Base-by-base conservation (phyloP, 2,329 filamentous ascomycete species). In the Arthroderma sp. region DNA sequence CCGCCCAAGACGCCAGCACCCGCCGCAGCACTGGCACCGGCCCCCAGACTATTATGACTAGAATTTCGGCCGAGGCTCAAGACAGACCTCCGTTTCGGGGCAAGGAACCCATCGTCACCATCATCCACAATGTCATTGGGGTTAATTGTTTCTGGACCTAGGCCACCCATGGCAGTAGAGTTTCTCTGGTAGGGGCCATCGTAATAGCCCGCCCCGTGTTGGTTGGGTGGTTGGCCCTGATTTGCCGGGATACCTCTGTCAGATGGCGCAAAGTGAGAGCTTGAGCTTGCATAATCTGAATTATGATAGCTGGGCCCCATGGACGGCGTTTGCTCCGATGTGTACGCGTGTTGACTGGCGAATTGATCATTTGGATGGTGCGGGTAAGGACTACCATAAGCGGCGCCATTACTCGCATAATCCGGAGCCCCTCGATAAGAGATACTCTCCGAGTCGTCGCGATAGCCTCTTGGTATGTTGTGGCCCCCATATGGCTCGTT, bases 121-220 rank as follows among this genome's bases (percentile, higher is more conserved):
- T 95, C 88, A 59, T 94, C 88, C 22, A 75, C 76, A 51, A 94
- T 88, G 9, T 81, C 79, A 56, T 83, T 78, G 2, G 87, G 86
- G 58, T 94, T 80, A 48, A 91, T 73, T 42, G 62, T 58, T 42
- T 62, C 74, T 1, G 75, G 67, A 34, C 75, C 74, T 3, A 67
- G 61, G 27, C 71, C 64, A 47, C 72, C 71, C 64, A 71, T 63
- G 7, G 56, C 59, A 49, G 59, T 69, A 38, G 65, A 75, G 55
- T 76, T 77, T 52, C 74, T 72, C 45, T 75, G 74, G 58, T 86
- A 86, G 0, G 81, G 81, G 40, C 81, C 80, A 54, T 83, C 80
- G 29, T 69, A 51, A 50, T 71, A 58, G 15, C 70, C 63, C 31
- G 61, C 64, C 36, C 56, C 50, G 38, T 53, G 51, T 22, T 56